Evolutionary conservation across 305 asterid species (phyloP), one percentile per base, ranked within the genome.

Genomic region (Caryopteris hybrid): DNA sequence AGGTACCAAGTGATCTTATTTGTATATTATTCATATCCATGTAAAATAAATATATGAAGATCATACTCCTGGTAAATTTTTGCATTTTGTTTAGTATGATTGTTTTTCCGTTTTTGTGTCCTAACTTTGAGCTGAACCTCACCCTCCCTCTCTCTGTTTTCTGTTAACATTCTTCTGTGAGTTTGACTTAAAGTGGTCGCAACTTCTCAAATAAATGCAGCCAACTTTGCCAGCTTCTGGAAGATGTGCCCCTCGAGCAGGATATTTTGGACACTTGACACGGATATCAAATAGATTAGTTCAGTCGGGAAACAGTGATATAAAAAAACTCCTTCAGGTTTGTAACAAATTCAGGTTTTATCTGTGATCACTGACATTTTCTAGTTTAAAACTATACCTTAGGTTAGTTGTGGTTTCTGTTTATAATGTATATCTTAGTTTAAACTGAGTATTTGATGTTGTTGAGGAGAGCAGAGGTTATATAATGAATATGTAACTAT

Each of bases 251-350:
- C 95, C 95, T 65, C 90, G 90, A 65, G 91, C 89, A 8, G 98
- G 98, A 70, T 88, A 90, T 72, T 73, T 92, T 64, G 98, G 98
- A 51, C 98, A 92, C 84, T 61, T 90, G 72, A 92, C 97, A 18
- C 88, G 97, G 61, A 86, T 92, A 73, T 85, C 96, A 60, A 88
- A 92, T 82, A 92, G 88, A 76, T 78, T 92, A 70, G 59, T 83
- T 68, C 98, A 92, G 81, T 63, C 80, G 80, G 97, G 85, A 64
- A 85, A 76, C 78, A 76, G 47, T 71, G 88, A 84, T 63, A 67
- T 92, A 57, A 93, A 80, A 77, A 76, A 82, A 21, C 88, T 78
- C 80, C 84, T 88, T 69, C 85, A 89, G 98, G 98, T 89, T 61
- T 36, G 83, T 39, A 8, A 61, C 46, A 34, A 34, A 47, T 51